Percentiles rank a stretch among this genome's conserved stretches.
Evolutionary conservation across 1,139 yeast genomes (phyloP).

Genomic region (Nakaseomyces delphensis): DNA sequence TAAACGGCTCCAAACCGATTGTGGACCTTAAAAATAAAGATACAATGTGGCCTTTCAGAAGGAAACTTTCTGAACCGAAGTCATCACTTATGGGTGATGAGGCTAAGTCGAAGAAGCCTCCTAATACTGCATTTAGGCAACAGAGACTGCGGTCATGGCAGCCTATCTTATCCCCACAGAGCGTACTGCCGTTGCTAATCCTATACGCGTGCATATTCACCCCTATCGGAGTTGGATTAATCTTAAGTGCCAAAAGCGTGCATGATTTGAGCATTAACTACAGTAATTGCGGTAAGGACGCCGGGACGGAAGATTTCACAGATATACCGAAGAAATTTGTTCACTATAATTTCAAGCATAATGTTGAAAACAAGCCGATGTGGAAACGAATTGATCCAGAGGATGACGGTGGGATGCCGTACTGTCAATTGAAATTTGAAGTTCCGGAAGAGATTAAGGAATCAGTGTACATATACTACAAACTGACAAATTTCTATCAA

Average conservation of each 20-base stretch:
- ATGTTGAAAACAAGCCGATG: conserved; percentile 37
- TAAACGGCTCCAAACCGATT: too few relatives aligned
- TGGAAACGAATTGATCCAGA: conserved; percentile 42
- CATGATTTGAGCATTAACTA: conserved; percentile 53
- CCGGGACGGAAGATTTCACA: conserved; percentile 33
- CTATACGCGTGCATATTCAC: conserved; percentile 58
- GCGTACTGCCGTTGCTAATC: conserved; percentile 61
- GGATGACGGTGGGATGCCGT: conserved; percentile 32
- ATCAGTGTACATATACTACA: conserved; percentile 59
- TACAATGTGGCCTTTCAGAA: conserved; percentile 1
- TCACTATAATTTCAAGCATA: conserved; percentile 43
- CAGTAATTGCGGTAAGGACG: conserved; percentile 43
- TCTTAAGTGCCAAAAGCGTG: conserved; percentile 51
- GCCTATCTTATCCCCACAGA: conserved; percentile 66
- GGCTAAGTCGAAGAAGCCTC: conserved; percentile 46
- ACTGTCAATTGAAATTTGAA: conserved; percentile 51
- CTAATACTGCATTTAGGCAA: conserved; percentile 68
- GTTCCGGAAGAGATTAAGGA: conserved; percentile 51
- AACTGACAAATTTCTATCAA: conserved; percentile 64
- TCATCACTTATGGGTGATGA: not conserved
- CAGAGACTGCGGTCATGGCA: conserved; percentile 76
- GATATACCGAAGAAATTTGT: conserved; percentile 46
- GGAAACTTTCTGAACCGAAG: not conserved
- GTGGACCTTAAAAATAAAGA: not conserved
- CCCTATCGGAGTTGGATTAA: conserved; percentile 64